Base-by-base conservation (phyloP, 768 basidiomycete species). In the Ramaria rubella region DNA sequence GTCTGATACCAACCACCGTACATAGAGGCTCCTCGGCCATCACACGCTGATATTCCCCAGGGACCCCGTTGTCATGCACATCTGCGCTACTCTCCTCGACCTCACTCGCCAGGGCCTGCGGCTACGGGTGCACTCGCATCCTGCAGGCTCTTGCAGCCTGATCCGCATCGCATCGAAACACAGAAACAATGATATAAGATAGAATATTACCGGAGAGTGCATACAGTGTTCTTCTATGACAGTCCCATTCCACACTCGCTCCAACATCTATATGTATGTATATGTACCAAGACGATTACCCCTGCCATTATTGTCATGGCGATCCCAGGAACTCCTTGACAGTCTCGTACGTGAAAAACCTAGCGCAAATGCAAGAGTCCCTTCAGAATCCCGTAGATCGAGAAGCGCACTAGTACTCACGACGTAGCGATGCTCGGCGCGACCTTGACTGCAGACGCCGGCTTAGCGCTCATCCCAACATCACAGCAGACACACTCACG, bases 391-490 rank as follows among this genome's bases (percentile, higher is more conserved):
- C n/a, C 23, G 55, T n/a, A n/a, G 24, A 31, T n/a, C 11, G 11
- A 11, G 40, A 24, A 15, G 23, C 19, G 29, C 48, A 12, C 2
- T 5, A 42, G 31, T 27, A 61, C 62, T 46, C 48, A 67, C 30
- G 85, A 86, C 34, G 86, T 92, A 33, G 90, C 88, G 58, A 92
- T 92, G 66, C 87, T 90, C 19, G 90, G 90, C 1, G 90, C 86
- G n/a, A 92, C 90, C 68, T 93, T 92, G 59, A 93, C 90, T 91
- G 68, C 58, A 59, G 38, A 15, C 36, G 42, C 33, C 52, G 36
- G 42, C 48, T 26, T 49, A 46, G 26, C 12, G 49, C 9, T 5
- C 38, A 29, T 21, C 43, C 55, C 29, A 57, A 46, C 55, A 58
- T 44, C 27, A 34, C 24, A 50, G 33, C 54, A 55, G 58, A 21